Conservation (phyloP, 805 yeast species). For the Nakazawaea anatomiae region DNA sequence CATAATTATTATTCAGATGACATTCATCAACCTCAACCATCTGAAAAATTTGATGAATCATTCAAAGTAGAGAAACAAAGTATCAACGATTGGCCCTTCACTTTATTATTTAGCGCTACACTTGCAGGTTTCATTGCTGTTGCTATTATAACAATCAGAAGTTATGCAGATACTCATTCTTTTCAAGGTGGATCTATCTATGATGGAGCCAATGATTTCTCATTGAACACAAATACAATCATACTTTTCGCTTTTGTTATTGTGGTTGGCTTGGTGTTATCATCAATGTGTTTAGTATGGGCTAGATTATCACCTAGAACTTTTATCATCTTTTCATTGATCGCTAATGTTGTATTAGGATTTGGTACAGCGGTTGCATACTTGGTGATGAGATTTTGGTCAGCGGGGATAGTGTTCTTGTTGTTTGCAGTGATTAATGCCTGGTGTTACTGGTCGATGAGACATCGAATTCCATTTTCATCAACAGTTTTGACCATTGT, state of each 20-base stretch:
- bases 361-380: slow-evolving; percentile 74
- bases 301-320: slow-evolving; percentile 62
- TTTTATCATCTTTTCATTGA: slow-evolving; percentile 65
- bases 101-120: slow-evolving; percentile 40
- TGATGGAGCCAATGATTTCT: slow-evolving; percentile 42
- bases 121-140: slow-evolving; percentile 65
- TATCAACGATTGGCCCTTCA: slow-evolving; percentile 69
- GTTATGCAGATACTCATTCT: slow-evolving; percentile 50
- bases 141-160: slow-evolving; percentile 61
- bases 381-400: slow-evolving; percentile 60
- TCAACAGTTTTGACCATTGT: slow-evolving; percentile 63
- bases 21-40: slow-evolving; percentile 2
- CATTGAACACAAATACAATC: slow-evolving; percentile 71
- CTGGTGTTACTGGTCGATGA: slow-evolving; percentile 66
- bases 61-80: slow-evolving; percentile 60
- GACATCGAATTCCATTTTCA: slow-evolving; percentile 67
- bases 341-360: slow-evolving; percentile 61
- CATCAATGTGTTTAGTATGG: slow-evolving; percentile 47
- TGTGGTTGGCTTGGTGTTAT: slow-evolving; percentile 52
- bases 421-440: slow-evolving; percentile 61
- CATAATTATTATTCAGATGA: slow-evolving; percentile 12
- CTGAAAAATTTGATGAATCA: slow-evolving; percentile 54
- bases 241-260: slow-evolving; percentile 63
- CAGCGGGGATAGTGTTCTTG: slow-evolving; percentile 74
- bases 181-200: slow-evolving; percentile 63